Base-by-base conservation (phyloP, 495 filamentous ascomycete genomes). In the Penicillium robsamsonii region DNA sequence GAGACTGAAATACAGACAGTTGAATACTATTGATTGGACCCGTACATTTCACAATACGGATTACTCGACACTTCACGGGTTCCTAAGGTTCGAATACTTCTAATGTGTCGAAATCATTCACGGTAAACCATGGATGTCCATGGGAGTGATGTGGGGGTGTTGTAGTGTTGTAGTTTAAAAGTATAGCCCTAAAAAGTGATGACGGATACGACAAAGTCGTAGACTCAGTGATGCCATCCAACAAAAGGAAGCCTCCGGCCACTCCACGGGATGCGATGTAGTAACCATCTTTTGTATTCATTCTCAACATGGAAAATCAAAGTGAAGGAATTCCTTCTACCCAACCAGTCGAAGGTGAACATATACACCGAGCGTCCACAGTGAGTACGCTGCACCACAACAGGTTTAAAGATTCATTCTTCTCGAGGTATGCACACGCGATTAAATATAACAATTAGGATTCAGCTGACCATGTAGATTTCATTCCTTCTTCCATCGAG, bases 391-490 rank as follows among this genome's bases (percentile, higher is more conserved):
- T 57, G 18, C 60, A 64, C 46, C 57, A 56, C n/a, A 69, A 69
- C 22, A 33, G 62, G 15, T 66, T 69, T 27, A 50, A 66, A 30
- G 63, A 66, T 33, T 60, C 66, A 1, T 66, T 69, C 44, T 22
- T 58, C 11, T 55, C 55, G 18, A 55, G 66, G 60, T 68, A 47
- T 12, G 43, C 24, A 3, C 15, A 17, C 35, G 5, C 10, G 3
- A n/a, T 30, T 22, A 2, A 22, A 22, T n/a, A n/a, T n/a, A 30
- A 1, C 25, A 17, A 37, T 27, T 18, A 4, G 15, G 12, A 31
- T 18, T 40, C 8, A 22, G 18, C 35, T 52, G 11, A 42, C 42
- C 3, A 31, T 22, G 3, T 47, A 65, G 65, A 13, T 40, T 65
- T 13, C 47, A 31, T 51, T 62, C 62, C 3, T 68, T 68, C 55